Evolutionary conservation across 306 rosid species (phyloP).

Genomic region (Cicer judaicum): DNA sequence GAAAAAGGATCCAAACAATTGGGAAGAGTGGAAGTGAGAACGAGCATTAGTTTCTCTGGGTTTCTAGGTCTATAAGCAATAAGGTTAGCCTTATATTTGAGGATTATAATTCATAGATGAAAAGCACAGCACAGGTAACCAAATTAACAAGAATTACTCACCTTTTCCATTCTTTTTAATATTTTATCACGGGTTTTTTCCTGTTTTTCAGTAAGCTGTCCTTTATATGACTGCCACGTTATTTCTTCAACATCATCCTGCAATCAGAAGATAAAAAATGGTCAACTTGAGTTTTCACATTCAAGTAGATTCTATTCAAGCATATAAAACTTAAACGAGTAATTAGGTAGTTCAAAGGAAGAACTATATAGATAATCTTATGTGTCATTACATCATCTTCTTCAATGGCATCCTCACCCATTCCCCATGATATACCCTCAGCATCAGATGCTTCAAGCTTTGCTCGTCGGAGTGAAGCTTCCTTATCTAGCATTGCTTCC

Average conservation of each 20-base stretch:
- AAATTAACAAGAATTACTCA: conserved; percentile 44
- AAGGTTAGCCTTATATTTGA: conserved; percentile 20
- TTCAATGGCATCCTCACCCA: conserved; percentile 97
- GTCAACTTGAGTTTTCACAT: conserved; percentile 28
- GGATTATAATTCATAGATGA: conserved; percentile 21
- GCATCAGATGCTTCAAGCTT: conserved; percentile 73
- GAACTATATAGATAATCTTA: conserved; percentile 24
- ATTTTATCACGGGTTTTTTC: conserved; percentile 88
- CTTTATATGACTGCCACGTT: conserved; percentile 95
- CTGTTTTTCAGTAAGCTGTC: conserved; percentile 92
- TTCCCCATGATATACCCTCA: conserved; percentile 97
- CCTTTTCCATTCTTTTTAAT: conserved; percentile 90
- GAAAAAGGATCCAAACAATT: conserved; percentile 6
- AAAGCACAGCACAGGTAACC: conserved; percentile 1
- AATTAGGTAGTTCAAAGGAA: conserved; percentile 32
- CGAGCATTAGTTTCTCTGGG: not conserved
- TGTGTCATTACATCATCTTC: conserved; percentile 69
- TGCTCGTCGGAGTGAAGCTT: conserved; percentile 95
- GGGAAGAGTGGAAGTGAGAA: conserved; percentile 7
- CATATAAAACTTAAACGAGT: not conserved
- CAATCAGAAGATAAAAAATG: conserved; percentile 42
- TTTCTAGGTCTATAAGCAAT: not conserved
- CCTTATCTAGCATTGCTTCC: conserved; percentile 70
- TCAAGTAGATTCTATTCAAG: conserved; percentile 38
- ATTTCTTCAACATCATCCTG: conserved; percentile 90